phyloP scores from a whole-genome alignment of 306 rosid species.

The Argentina anserina region DNA sequence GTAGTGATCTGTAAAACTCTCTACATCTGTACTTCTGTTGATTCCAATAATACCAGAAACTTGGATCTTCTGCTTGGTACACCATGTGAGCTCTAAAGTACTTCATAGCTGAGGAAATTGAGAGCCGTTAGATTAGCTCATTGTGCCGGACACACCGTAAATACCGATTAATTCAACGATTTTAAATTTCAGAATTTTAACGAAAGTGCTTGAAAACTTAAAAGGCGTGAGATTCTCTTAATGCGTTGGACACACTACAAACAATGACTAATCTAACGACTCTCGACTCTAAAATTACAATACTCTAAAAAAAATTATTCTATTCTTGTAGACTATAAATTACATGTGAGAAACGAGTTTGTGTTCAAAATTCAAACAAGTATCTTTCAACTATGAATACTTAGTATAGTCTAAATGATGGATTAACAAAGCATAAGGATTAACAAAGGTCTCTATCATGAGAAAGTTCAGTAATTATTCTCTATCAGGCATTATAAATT shows the following conservation, averaged over 20 bases:
- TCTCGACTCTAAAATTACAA: neutral
- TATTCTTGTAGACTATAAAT: neutral
- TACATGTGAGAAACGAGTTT: neutral
- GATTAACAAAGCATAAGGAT: neutral
- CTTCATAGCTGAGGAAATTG: no score
- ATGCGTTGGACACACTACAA: neutral
- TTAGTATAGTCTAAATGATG: neutral
- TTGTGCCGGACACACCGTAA: accelerated
- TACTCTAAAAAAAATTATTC: neutral
- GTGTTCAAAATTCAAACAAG: no score
- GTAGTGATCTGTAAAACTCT: neutral
- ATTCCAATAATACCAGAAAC: neutral
- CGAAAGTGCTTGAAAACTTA: no score
- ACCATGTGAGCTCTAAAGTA: no score
- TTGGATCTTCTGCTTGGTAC: neutral
- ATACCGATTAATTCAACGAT: no score
- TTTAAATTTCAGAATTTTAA: no score
- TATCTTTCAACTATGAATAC: no score
- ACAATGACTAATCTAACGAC: neutral
- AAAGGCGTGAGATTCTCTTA: neutral
- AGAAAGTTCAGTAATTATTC: neutral
- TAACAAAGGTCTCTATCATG: neutral
- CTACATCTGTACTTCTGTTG: no score
- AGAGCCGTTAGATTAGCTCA: neutral
- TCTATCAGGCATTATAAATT: neutral